Evolutionary conservation across 495 filamentous ascomycete species (phyloP).

Genomic region (Oidiodendron maius): DNA sequence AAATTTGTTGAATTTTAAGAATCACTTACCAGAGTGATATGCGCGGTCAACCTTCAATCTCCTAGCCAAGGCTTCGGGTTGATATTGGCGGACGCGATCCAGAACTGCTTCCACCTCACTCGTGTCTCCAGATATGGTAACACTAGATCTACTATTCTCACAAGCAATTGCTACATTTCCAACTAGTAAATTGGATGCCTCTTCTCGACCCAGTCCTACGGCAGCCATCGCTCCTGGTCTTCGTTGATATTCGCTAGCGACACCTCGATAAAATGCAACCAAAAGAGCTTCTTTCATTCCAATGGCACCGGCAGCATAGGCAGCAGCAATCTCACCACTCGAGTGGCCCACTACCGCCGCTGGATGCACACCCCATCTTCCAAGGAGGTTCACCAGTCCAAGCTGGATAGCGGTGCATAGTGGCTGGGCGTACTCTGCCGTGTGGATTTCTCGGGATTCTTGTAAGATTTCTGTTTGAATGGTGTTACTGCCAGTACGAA

Average conservation of each 20-base stretch:
- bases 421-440: slow-evolving; percentile 28
- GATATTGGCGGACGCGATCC: slow-evolving; percentile 29
- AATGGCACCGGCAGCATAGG: slow-evolving; percentile 43
- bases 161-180: slow-evolving; percentile 33
- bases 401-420: slow-evolving; percentile 48
- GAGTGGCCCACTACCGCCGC: slow-evolving; percentile 51
- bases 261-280: slow-evolving; percentile 41
- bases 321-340: too few relatives aligned
- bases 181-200: slow-evolving; percentile 22
- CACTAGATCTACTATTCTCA: slow-evolving; percentile 50
- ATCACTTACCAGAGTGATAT: background rate
- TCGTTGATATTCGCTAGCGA: background rate
- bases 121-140: slow-evolving; percentile 51
- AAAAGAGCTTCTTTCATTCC: slow-evolving; percentile 45
- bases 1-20: slow-evolving; percentile 18
- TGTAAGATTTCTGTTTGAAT: background rate
- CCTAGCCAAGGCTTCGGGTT: slow-evolving; percentile 4
- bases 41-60: slow-evolving; percentile 2
- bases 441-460: background rate
- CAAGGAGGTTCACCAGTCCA: slow-evolving; percentile 47
- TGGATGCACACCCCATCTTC: slow-evolving; percentile 47
- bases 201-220: slow-evolving; percentile 37
- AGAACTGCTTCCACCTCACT: slow-evolving; percentile 34
- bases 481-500: background rate
- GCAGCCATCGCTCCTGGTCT: slow-evolving; percentile 38